Base-by-base conservation (phyloP, 306 rosid species). In the Pyrus betulifolia region DNA sequence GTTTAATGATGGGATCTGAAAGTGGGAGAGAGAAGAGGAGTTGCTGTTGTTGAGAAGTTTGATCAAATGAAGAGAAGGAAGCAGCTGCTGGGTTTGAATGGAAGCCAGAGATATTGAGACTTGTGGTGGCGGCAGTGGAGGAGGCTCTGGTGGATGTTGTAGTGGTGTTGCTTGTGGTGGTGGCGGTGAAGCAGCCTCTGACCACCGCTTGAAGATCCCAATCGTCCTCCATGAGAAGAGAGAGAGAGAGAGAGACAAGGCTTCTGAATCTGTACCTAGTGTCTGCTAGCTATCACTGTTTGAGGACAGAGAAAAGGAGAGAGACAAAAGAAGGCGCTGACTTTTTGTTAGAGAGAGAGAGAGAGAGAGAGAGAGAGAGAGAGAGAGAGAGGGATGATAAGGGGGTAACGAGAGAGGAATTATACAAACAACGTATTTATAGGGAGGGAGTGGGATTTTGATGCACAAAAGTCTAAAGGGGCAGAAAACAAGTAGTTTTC, bases 191-290 rank as follows among this genome's bases (percentile, higher is more conserved):
- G 86, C 88, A 95, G 76, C 96, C 93, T 89, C 96, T 84, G 68
- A 95, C 97, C 17, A 95, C 92, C 11, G 97, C 97, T 63, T 89
- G 84, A 18, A 95, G 99, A 87, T 91, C 99, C 99, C 99, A 95
- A 85, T 95, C 97, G 63, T 66, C 87, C 4, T 89, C 99, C 81
- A 90, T 88, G 57, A 45, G 3, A 40, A 74, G 63, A 58, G 62
- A 58, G 62, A 8, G 22, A 55, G 60, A 57, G 28, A 13, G 2
- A 59, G 81, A 78, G 83, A 75, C 81, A 82, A 67, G 72, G 70
- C 67, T 72, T 79, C 77, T 83, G 86, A 82, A 71, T 86, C 86
- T 84, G 87, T 72, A 74, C 73, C 80, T 63, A 77, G 69, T 80
- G 82, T 74, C 82, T 64, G 72, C 30, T 59, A 12, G 51, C 72